Evolutionary conservation across 805 yeast species (phyloP).

Genomic region (Candida khao-thaluensis): DNA sequence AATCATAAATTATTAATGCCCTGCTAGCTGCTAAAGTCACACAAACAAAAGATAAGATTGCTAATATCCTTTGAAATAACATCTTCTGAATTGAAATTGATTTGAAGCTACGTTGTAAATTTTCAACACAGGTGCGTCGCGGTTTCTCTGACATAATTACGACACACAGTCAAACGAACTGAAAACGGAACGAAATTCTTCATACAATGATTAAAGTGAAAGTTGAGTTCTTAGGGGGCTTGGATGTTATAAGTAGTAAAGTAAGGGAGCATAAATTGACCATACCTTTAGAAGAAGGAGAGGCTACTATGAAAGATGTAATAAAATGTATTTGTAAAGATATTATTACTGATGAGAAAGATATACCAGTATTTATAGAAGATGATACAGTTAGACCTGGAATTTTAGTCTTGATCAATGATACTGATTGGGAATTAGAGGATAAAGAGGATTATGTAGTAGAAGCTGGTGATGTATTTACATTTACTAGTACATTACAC

Average conservation of each 20-base stretch:
- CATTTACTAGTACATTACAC: conserved; percentile 91
- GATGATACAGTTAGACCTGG: conserved; percentile 89
- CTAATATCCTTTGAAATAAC: conserved; percentile 11
- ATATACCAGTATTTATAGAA: conserved; percentile 73
- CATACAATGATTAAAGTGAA: conserved; percentile 29
- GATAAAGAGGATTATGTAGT: conserved; percentile 82
- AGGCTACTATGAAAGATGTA: conserved; percentile 49
- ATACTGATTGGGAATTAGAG: conserved; percentile 95
- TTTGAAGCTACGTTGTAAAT: background rate
- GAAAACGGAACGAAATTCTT: no score
- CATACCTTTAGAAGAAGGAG: conserved; percentile 43
- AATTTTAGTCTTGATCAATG: conserved; percentile 84
- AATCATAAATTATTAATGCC: conserved; percentile 37
- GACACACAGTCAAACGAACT: no score
- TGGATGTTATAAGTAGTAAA: conserved; percentile 72
- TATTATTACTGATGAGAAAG: conserved; percentile 59
- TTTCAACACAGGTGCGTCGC: conserved; percentile 3
- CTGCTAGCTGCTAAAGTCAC: conserved; percentile 13
- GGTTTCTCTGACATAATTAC: no score
- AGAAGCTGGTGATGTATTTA: conserved; percentile 71
- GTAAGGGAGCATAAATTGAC: conserved; percentile 52
- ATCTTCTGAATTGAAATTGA: conserved; percentile 2
- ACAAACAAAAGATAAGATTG: conserved; percentile 12
- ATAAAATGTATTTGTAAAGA: conserved; percentile 52
- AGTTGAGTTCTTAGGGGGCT: conserved; percentile 65